These are phyloP conservation scores for Arthrobotrys sinensis DNA, from an alignment of 2,329 filamentous ascomycete species.

Conservation along the genomic window DNA sequence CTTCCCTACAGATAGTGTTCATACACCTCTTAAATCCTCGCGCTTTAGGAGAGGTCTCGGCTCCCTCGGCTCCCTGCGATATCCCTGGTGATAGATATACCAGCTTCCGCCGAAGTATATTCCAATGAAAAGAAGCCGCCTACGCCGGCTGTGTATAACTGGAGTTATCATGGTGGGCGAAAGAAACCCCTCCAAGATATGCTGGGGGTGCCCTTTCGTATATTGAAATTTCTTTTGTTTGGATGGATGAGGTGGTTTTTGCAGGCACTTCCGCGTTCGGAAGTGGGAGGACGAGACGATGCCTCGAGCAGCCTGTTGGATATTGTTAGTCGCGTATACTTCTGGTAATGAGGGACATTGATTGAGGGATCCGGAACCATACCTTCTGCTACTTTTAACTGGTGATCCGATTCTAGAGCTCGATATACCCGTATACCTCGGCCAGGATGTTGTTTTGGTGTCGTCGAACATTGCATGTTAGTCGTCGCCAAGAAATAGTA, in stretches of 20 bases:
- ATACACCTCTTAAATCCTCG: no score
- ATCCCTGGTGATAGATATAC: no score
- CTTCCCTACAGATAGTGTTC: no score
- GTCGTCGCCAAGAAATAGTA: no score
- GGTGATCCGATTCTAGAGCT: no score
- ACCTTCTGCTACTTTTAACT: neutral
- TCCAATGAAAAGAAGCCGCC: conserved; percentile 8
- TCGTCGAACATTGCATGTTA: no score
- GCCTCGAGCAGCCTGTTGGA: conserved; percentile 1
- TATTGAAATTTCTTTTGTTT: conserved; percentile 4
- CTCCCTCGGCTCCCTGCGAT: no score
- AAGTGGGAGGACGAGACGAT: neutral
- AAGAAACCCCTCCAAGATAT: no score
- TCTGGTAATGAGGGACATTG: neutral
- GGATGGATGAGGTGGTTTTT: conserved; percentile 21
- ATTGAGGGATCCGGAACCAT: conserved; percentile 4
- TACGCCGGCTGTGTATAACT: neutral
- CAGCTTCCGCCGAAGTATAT: neutral
- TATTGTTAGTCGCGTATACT: neutral
- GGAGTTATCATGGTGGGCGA: conserved; percentile 15
- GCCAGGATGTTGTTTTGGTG: no score
- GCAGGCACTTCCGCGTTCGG: conserved; percentile 16
- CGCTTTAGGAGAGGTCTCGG: no score
- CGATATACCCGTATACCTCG: no score
- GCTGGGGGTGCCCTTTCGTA: no score